A percentile compares a stretch with the other conserved stretches of the same genome.
Evolutionary conservation across 306 rosid genomes (phyloP).

Genomic region (Luffa acutangula): DNA sequence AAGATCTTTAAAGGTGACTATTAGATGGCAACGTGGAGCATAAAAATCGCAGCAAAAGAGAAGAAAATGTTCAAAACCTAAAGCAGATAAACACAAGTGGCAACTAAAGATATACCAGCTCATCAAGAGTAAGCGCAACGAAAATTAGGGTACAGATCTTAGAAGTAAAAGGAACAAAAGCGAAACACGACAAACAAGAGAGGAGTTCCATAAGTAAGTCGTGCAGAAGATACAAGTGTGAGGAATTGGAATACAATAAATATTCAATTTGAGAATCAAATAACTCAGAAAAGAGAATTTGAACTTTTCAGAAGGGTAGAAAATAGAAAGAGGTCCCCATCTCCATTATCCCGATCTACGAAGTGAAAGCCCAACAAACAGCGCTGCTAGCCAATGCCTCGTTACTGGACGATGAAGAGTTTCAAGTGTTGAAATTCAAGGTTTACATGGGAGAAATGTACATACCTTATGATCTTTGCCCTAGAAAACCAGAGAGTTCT

Average conservation of each 20-base stretch:
- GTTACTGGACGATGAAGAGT: too few species aligned
- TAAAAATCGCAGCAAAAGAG: background rate
- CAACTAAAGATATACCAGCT: background rate
- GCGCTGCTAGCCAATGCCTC: too few species aligned
- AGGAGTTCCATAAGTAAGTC: background rate
- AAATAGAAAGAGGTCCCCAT: constrained; percentile 10
- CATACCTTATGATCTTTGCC: too few species aligned
- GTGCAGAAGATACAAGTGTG: background rate
- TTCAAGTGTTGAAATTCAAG: too few species aligned
- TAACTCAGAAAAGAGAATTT: background rate
- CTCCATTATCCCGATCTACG: background rate
- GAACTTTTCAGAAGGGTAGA: constrained; percentile 10
- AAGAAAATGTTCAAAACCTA: background rate
- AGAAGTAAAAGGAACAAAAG: background rate
- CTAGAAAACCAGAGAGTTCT: too few species aligned
- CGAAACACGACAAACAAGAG: background rate
- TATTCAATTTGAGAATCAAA: background rate
- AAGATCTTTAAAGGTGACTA: too few species aligned
- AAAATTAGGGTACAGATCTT: background rate
- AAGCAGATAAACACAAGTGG: background rate
- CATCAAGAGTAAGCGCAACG: background rate
- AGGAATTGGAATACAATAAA: background rate
- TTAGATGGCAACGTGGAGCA: too few species aligned
- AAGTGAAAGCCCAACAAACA: constrained; percentile 1
- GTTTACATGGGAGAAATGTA: too few species aligned